Percentiles rank a stretch among this genome's conserved stretches.
Evolutionary conservation across 2,329 filamentous ascomycete species (phyloP).

Genomic region (Fusarium sp.): DNA sequence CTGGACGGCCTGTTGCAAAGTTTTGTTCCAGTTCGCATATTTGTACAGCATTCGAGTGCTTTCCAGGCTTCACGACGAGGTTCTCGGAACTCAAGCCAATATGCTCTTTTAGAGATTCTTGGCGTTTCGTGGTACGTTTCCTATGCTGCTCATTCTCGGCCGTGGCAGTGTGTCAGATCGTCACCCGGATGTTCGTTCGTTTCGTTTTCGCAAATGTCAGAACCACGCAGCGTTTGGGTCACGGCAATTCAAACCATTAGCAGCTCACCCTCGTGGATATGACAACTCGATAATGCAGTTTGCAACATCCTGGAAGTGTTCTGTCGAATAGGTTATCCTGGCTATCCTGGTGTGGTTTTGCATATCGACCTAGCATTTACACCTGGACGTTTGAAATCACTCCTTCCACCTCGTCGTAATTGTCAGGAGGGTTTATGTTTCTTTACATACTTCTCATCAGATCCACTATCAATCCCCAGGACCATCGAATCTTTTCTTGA

Average conservation of each 20-base stretch:
- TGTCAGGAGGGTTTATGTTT: slow-evolving; percentile 38
- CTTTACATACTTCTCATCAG: slow-evolving; percentile 43
- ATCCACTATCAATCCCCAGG: slow-evolving; percentile 41
- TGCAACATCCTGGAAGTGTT: background rate
- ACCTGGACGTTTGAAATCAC: slow-evolving; percentile 24
- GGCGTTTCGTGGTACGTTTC: background rate
- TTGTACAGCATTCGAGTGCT: background rate
- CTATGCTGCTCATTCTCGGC: background rate
- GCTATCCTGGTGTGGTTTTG: slow-evolving; percentile 1
- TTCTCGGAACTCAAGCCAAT: slow-evolving; percentile 2
- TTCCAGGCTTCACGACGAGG: background rate
- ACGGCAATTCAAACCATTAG: background rate
- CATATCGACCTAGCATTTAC: slow-evolving; percentile 17
- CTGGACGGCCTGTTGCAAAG: too few relatives aligned
- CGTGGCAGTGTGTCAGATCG: background rate
- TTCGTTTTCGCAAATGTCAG: background rate
- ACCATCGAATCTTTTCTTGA: slow-evolving; percentile 29
- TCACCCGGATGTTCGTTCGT: background rate
- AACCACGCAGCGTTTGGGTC: background rate
- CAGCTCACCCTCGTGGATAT: background rate
- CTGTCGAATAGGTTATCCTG: background rate
- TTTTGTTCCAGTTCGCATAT: background rate
- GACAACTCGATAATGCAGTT: background rate
- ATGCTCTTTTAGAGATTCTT: background rate
- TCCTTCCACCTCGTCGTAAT: slow-evolving; percentile 10